Percentiles rank a stretch among this genome's conserved stretches.
Evolutionary conservation across 2,329 filamentous ascomycete species (phyloP).

Genomic region (Didymella sp.): DNA sequence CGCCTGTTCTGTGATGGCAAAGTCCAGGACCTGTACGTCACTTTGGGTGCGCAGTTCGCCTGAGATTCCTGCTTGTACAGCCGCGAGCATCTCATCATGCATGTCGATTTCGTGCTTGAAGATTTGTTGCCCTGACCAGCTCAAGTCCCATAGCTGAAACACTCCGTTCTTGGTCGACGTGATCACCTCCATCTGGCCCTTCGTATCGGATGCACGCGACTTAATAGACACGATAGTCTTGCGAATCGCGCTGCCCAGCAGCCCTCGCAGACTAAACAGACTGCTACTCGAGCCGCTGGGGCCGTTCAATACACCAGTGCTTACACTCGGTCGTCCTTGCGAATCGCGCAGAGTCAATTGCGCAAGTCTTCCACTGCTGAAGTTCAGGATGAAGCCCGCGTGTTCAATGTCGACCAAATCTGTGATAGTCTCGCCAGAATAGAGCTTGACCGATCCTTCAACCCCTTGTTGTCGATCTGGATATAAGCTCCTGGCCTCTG

Average conservation of each 20-base stretch:
- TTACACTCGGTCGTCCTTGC: conserved; percentile 83
- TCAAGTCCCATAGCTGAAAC: conserved; percentile 86
- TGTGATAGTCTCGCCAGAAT: conserved; percentile 77
- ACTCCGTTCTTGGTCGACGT: conserved; percentile 78
- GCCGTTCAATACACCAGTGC: conserved; percentile 75
- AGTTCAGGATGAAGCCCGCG: conserved; percentile 82
- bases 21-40: conserved; percentile 78
- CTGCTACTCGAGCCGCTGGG: conserved; percentile 67
- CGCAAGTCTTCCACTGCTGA: conserved; percentile 84
- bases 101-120: conserved; percentile 75
- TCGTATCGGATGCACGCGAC: conserved; percentile 72
- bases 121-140: conserved; percentile 83
- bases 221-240: conserved; percentile 83
- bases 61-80: conserved; percentile 63
- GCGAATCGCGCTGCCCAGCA: conserved; percentile 72
- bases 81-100: conserved; percentile 67
- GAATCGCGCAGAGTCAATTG: conserved; percentile 86
- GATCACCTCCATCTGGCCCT: conserved; percentile 85
- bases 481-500: conserved; percentile 82
- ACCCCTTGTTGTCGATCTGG: conserved; percentile 82
- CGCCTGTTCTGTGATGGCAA: conserved; percentile 66
- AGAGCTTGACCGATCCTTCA: conserved; percentile 76
- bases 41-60: conserved; percentile 59
- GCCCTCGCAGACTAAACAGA: conserved; percentile 81
- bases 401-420: conserved; percentile 84